Base-by-base conservation (phyloP, 495 filamentous ascomycete species). In the Trichoderma gamsii region DNA sequence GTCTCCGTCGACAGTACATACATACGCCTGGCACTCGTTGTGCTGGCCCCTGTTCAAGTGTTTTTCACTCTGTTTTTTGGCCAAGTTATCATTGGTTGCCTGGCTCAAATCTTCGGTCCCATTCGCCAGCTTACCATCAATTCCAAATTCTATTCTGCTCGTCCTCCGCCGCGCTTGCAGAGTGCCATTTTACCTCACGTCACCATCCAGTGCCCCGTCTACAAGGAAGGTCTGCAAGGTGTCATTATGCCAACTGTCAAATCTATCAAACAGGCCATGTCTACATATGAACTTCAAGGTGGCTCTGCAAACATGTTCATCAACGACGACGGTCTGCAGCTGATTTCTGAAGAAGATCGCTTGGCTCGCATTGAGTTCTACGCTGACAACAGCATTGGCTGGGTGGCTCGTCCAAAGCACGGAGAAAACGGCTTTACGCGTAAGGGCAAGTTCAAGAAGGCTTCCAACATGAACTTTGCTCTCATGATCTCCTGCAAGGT, bases 401-500 rank as follows among this genome's bases (percentile, higher is more conserved):
- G 90, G 90, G 86, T 88, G 25, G 88, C 90, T 15, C 84, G 90
- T 29, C 90, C 90, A n/a, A 82, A 79, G 66, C 77, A 84, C 66
- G 86, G 86, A 66, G 81, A 85, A 65, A 82, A 90, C 69, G 87
- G 85, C 25, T 90, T 89, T 72, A 35, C 78, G 59, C 81, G 87
- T 46, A 84, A 81, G 69, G 87, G 87, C 67, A 89, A 86, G 73
- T 88, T 89, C 77, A 89, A 88, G 82, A 88, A 92, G 84, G 90
- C 90, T 13, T 90, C 88, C 38, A 93, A 93, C 81, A 93, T 93
- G 90, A 93, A 93, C 78, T 93, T 84, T 70, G 89, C 83, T 12
- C 79, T 93, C 43, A 88, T 90, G 82, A 83, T 93, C 69, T 90
- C 88, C 21, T 88, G 85, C 76, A 86, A 87, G 68, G 87, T 92